These are phyloP conservation scores for Penicillium bialowiezense DNA, from an alignment of 495 filamentous ascomycete genomes.

Conservation along the genomic window DNA sequence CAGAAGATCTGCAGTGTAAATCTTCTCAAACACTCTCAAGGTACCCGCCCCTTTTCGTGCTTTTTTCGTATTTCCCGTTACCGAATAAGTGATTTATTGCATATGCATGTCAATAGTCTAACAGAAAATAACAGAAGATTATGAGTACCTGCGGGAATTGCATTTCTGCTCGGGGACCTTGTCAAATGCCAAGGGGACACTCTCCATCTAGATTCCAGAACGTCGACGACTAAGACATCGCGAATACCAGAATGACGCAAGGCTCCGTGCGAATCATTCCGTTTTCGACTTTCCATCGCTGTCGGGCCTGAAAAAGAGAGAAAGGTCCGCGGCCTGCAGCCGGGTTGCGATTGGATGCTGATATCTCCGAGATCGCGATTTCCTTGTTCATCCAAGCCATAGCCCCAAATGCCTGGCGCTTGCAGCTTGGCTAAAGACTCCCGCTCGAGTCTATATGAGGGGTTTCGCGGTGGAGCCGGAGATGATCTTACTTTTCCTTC, in stretches of 20 bases:
- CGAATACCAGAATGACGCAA: slow-evolving; percentile 16
- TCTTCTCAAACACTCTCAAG: slow-evolving; percentile 41
- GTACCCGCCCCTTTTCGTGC: slow-evolving; percentile 14
- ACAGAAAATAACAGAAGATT: too few species aligned
- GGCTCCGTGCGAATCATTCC: slow-evolving; percentile 8
- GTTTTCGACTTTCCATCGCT: slow-evolving; percentile 17
- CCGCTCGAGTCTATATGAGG: background rate
- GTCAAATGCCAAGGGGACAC: background rate
- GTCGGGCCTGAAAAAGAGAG: slow-evolving; percentile 3
- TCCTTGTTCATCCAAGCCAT: slow-evolving; percentile 3
- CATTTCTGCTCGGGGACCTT: slow-evolving; percentile 3
- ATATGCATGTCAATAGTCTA: too few species aligned
- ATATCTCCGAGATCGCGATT: slow-evolving; percentile 1
- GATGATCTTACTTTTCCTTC: slow-evolving; percentile 3
- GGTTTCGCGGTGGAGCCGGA: background rate
- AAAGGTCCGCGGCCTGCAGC: background rate
- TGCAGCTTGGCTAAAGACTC: slow-evolving; percentile 17
- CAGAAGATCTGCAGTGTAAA: slow-evolving; percentile 28
- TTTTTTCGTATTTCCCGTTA: background rate
- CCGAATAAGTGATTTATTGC: too few species aligned
- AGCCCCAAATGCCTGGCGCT: slow-evolving; percentile 8
- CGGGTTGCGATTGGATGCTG: background rate
- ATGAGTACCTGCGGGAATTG: background rate
- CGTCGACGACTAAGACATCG: background rate
- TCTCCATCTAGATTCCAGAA: slow-evolving; percentile 2